A percentile compares a stretch with the other conserved stretches of the same genome.
Evolutionary conservation across 129 eudicot genomes (phyloP).

Genomic region (Daucus carota): DH1_v3.0 NC_030387.2:7360501-7361000

Average conservation of each 20-base stretch:
- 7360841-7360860: not conserved
- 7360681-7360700: not conserved
- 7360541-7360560: conserved; percentile 83
- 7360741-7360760: not conserved
- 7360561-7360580: conserved; percentile 69
- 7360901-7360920: not conserved
- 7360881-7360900: not conserved
- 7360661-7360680: not conserved
- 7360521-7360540: conserved; percentile 99
- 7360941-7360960: not conserved
- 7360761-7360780: not conserved
- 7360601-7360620: conserved; percentile 2
- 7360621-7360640: not conserved
- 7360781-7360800: not conserved
- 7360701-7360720: conserved; percentile 2
- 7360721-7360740: not conserved
- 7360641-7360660: not conserved
- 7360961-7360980: not conserved
- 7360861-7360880: not conserved
- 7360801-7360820: not conserved
- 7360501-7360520: conserved; percentile 85
- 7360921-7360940: not conserved
- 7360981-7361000: not conserved
- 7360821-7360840: not conserved
- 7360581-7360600: conserved; percentile 78